Evolutionary conservation across 495 filamentous ascomycete genomes (phyloP).

Genomic region (Podospora australis): DNA sequence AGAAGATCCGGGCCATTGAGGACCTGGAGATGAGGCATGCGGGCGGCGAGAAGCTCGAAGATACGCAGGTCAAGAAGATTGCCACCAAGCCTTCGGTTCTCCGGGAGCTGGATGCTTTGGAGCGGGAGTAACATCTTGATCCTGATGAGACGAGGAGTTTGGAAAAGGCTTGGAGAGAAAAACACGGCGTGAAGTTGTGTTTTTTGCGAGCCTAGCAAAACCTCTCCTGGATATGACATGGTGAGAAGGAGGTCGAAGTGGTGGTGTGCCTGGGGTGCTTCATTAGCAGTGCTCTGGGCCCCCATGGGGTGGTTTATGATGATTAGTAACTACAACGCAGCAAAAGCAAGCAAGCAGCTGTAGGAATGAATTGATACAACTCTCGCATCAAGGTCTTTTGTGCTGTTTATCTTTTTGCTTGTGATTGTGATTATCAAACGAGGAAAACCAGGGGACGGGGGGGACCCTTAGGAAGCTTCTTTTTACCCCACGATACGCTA

Average conservation of each 20-base stretch:
- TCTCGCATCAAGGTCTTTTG: no score
- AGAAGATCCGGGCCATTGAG: constrained; percentile 96
- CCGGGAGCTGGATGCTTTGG: constrained; percentile 62
- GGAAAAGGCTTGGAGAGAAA: background rate
- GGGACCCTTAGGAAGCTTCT: no score
- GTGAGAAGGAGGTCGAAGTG: background rate
- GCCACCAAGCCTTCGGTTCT: constrained; percentile 75
- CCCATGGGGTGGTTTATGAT: no score
- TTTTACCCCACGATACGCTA: no score
- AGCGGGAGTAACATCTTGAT: constrained; percentile 29
- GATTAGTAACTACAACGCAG: no score
- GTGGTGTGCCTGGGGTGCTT: no score
- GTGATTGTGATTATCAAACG: no score
- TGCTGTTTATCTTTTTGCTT: no score
- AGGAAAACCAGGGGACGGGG: no score
- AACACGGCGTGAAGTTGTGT: background rate
- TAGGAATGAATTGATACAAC: constrained; percentile 1
- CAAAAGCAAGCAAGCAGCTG: no score
- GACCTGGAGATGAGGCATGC: constrained; percentile 95
- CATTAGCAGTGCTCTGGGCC: no score
- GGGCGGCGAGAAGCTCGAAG: constrained; percentile 90
- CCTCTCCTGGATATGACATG: background rate
- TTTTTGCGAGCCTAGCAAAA: background rate
- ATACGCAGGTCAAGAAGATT: constrained; percentile 98
- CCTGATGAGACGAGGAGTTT: background rate